A percentile compares a stretch with the other conserved stretches of the same genome.
Evolutionary conservation across 495 filamentous ascomycete species (phyloP).

Genomic region (Letharia lupina): DNA sequence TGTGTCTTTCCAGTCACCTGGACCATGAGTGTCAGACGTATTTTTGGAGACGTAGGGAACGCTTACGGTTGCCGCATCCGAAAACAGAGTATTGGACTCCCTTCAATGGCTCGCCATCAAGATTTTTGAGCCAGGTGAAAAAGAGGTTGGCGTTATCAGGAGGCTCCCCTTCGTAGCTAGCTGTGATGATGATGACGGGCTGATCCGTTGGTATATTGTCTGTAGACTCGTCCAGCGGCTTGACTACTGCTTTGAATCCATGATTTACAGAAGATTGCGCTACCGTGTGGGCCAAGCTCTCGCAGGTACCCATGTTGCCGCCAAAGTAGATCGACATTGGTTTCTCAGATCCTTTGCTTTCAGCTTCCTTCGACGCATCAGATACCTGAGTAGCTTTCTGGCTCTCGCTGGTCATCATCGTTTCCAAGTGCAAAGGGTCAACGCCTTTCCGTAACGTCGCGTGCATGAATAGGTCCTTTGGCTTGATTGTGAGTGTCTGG

Average conservation of each 20-base stretch:
- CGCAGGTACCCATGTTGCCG: conserved; percentile 69
- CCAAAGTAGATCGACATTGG: conserved; percentile 62
- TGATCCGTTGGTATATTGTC: conserved; percentile 52
- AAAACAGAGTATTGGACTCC: conserved; percentile 58
- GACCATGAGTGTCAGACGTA: conserved; percentile 3
- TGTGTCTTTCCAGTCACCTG: conserved; percentile 56
- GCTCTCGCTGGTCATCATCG: conserved; percentile 35
- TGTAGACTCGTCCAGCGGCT: conserved; percentile 52
- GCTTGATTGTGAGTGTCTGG: conserved; percentile 70
- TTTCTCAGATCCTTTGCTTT: conserved; percentile 28
- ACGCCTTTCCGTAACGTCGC: conserved; percentile 52
- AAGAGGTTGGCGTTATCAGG: conserved; percentile 68
- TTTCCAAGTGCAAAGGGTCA: conserved; percentile 49
- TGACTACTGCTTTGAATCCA: conserved; percentile 50
- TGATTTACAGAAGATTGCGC: conserved; percentile 49
- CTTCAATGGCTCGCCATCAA: conserved; percentile 43
- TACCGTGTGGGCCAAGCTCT: conserved; percentile 55
- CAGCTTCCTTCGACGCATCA: neutral
- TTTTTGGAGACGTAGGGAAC: neutral
- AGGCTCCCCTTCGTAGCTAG: conserved; percentile 68
- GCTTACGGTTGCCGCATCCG: conserved; percentile 48
- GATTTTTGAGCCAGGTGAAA: conserved; percentile 51
- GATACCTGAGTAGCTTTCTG: neutral
- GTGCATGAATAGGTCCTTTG: conserved; percentile 62
- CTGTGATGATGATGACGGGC: conserved; percentile 58